Evolutionary conservation across 768 basidiomycete genomes (phyloP), one percentile per base, ranked within the genome.

Genomic region (Leccinellum luteum): DNA sequence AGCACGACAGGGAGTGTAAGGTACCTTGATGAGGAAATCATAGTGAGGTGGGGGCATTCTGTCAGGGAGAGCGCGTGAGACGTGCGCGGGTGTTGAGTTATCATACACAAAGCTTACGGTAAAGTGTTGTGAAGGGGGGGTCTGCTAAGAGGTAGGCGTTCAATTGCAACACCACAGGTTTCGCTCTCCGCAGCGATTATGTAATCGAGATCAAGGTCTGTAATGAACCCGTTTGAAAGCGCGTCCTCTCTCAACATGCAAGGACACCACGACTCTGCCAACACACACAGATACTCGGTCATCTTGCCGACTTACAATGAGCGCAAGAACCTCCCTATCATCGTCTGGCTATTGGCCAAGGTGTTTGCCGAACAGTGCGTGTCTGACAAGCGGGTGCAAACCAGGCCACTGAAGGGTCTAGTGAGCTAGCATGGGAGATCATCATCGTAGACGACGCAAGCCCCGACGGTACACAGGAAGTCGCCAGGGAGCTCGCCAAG

Each of bases 261-360:
- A 76, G 86, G 85, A 56, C 60, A 64, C 27, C 47, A 70, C 66
- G 35, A 48, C 52, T 68, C 76, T 28, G 38, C 59, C 28, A 78
- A 85, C 62, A 82, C 84, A 34, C 76, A 88, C 79, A 94, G 89
- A 73, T 94, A 94, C 73, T 92, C 90, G 35, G 92, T 96, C 59
- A 94, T 96, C 66, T 80, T 96, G 2, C 94, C 94, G 30, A 96
- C 94, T 1, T 96, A 95, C 73, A 94, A 96, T 69, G 94, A 95
- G 70, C 85, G 94, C 67, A 92, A 89, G 75, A 95, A 96, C 67
- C 75, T 96, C 17, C 94, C 94, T 1, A 83, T 96, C 54, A 88
- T 95, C 59, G 69, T 93, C 31, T 95, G 92, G 90, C 76, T 96
- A 3, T 75, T 96, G 49, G 89, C 88, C 13, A 86, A 80, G 59